phyloP scores from a whole-genome alignment of 225 moss, liverwort and hornwort species.

The Antitrichia curtipendula region DNA sequence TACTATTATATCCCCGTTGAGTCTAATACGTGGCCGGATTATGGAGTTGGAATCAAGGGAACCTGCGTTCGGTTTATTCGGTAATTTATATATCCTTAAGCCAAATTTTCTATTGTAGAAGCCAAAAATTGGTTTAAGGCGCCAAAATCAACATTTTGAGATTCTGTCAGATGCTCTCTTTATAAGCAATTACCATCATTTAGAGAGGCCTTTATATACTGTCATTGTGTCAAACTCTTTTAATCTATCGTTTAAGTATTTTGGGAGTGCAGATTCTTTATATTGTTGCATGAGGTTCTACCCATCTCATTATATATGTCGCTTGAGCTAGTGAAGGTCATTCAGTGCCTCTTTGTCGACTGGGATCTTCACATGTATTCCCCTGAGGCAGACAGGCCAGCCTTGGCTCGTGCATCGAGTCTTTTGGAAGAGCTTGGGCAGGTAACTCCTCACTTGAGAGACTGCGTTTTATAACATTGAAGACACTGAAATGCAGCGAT shows the following conservation, averaged over 20 bases:
- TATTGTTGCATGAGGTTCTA: constrained; percentile 68
- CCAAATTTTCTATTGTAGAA: not conserved
- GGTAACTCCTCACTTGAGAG: constrained; percentile 4
- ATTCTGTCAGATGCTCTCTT: not conserved
- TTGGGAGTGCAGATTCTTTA: constrained; percentile 50
- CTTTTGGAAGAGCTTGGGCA: constrained; percentile 78
- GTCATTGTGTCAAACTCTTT: not conserved
- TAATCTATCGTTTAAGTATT: constrained; percentile 5
- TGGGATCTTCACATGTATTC: constrained; percentile 80
- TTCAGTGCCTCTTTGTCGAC: constrained; percentile 67
- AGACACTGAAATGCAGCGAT: not conserved
- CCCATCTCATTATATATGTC: constrained; percentile 83
- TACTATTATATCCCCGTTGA: constrained; percentile 4
- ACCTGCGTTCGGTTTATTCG: constrained; percentile 13
- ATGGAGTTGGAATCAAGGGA: constrained; percentile 34
- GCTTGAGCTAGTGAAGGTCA: constrained; percentile 72
- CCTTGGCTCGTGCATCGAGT: constrained; percentile 54
- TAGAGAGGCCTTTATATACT: not conserved
- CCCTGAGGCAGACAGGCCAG: constrained; percentile 20
- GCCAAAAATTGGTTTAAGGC: not conserved
- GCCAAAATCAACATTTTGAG: not conserved
- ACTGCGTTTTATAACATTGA: not conserved
- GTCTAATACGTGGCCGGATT: constrained; percentile 26
- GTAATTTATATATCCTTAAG: not conserved
- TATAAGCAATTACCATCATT: not conserved